Conservation (phyloP, 2,329 filamentous ascomycete genomes). For the Podosphaera aphanis region DNA sequence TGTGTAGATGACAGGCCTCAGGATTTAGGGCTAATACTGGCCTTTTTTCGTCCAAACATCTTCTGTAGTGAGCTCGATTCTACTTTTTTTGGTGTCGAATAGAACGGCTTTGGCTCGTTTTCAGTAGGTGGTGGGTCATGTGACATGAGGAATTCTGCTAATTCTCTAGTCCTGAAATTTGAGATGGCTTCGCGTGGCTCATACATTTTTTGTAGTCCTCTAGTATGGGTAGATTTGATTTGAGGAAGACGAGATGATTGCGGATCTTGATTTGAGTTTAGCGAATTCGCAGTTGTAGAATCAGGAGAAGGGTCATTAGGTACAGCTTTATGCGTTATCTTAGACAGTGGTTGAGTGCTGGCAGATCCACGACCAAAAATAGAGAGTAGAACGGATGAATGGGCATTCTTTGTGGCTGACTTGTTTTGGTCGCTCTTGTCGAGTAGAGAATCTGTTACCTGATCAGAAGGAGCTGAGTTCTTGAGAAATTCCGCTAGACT, state of each 20-base stretch:
- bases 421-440: slow-evolving; percentile 7
- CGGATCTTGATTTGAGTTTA: slow-evolving; percentile 11
- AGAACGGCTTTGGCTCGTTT: slow-evolving; percentile 7
- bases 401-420: slow-evolving; percentile 38
- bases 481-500: slow-evolving; percentile 51
- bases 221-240: slow-evolving; percentile 24
- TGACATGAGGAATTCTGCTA: slow-evolving; percentile 41
- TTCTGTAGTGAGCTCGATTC: slow-evolving; percentile 10
- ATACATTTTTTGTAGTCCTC: slow-evolving; percentile 28
- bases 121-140: slow-evolving; percentile 10
- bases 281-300: slow-evolving; percentile 3
- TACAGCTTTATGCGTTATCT: neutral
- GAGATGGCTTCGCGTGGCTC: slow-evolving; percentile 13
- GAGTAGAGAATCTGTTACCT: slow-evolving; percentile 12
- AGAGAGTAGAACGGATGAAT: slow-evolving; percentile 36
- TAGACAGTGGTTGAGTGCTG: slow-evolving; percentile 17
- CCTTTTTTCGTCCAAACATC: slow-evolving; percentile 14
- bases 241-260: slow-evolving; percentile 17
- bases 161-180: slow-evolving; percentile 29
- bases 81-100: slow-evolving; percentile 7
- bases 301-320: slow-evolving; percentile 5
- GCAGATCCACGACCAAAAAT: slow-evolving; percentile 24
- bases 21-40: neutral
- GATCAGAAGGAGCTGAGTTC: slow-evolving; percentile 41
- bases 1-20: neutral